Evolutionary conservation across 2,329 filamentous ascomycete species (phyloP), one percentile per base, ranked within the genome.

Genomic region (Cladosporium phlei): DNA sequence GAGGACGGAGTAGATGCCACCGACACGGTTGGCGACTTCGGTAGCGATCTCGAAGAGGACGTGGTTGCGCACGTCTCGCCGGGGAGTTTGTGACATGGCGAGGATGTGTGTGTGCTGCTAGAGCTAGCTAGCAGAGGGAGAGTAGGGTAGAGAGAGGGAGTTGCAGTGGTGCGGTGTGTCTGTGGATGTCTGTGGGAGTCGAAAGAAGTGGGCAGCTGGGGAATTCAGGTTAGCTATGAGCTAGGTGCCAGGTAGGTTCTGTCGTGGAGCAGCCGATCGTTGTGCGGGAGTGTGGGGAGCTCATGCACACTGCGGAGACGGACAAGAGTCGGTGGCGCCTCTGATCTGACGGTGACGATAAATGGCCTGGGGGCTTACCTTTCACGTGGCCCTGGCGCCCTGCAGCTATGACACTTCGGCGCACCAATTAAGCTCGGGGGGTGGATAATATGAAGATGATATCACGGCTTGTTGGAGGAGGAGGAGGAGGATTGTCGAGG

Each of bases 1-100:
- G 71, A 98, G 83, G 56, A 98, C 93, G 12, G 91, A 97, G 76
- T 98, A 98, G 72, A 98, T 98, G 61, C 93, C 93, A 64, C 93
- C 93, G 52, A 98, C 93, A 78, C 93, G 82, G 76, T 97, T 95
- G 52, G 93, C 93, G 59, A 97, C 93, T 68, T 98, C 93, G 17
- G 93, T 97, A 51, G 93, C 89, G 61, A 97, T 77, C 73, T 98
- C 93, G 66, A 98, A 98, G 59, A 98, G 85, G 63, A 94, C 77
- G 72, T 97, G 93, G 69, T 95, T 93, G 73, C 86, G 89, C 62
- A 97, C 87, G 71, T 97, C 90, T 62, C 82, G 65, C 60, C 56
- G 56, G 64, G 74, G 55, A 60, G 55, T 43, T 28, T 63, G 60
- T 37, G 55, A 52, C 65, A 66, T 66, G 49, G 48, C 56, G 55